Evolutionary conservation across 1,139 yeast genomes (phyloP).

Genomic region (Pichia sp.): DNA sequence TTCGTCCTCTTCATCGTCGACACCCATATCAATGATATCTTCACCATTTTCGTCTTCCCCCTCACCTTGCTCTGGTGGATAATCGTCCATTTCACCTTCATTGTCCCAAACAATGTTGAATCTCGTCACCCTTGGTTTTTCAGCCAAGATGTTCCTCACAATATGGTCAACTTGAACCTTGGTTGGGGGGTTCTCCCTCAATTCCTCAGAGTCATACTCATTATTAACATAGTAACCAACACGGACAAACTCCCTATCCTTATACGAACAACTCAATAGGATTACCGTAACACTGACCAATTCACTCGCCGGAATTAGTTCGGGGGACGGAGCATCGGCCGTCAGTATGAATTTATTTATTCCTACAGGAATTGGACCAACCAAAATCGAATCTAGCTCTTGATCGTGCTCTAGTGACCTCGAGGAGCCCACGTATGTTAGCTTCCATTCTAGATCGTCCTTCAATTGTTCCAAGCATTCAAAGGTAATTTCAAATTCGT

Average conservation of each 20-base stretch:
- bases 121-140: slow-evolving; percentile 94
- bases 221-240: slow-evolving; percentile 97
- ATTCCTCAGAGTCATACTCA: slow-evolving; percentile 89
- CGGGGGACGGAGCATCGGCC: slow-evolving; percentile 97
- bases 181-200: slow-evolving; percentile 89
- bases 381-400: slow-evolving; percentile 88
- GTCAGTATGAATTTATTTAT: slow-evolving; percentile 86
- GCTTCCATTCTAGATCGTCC: slow-evolving; percentile 94
- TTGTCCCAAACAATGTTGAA: slow-evolving; percentile 95
- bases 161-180: slow-evolving; percentile 94
- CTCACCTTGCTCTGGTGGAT: slow-evolving; percentile 65
- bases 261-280: slow-evolving; percentile 84
- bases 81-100: slow-evolving; percentile 59
- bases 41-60: slow-evolving; percentile 32
- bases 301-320: slow-evolving; percentile 91
- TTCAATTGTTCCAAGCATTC: slow-evolving; percentile 92
- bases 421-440: slow-evolving; percentile 94
- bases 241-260: slow-evolving; percentile 89
- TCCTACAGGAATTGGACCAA: slow-evolving; percentile 98
- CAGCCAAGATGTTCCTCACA: slow-evolving; percentile 89
- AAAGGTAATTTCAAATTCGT: slow-evolving; percentile 94
- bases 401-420: slow-evolving; percentile 93
- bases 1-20: slow-evolving; percentile 34
- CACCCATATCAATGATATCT: slow-evolving; percentile 24
- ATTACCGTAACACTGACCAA: slow-evolving; percentile 93